Conservation (phyloP, 2,329 filamentous ascomycete species). For the Sordariomycetes sp. region DNA sequence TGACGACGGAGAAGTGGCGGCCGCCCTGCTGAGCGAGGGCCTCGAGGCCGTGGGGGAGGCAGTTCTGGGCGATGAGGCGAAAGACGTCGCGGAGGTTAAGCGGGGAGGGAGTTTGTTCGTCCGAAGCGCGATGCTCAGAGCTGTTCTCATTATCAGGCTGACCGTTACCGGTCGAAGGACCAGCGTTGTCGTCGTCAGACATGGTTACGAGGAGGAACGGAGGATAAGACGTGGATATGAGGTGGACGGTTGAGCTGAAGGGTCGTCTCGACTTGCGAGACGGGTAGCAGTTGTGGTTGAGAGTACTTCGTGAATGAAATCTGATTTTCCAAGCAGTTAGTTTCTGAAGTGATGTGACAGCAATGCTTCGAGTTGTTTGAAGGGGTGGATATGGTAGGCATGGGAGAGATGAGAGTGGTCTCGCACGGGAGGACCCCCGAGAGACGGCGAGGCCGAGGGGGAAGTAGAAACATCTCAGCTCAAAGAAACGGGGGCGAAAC, state of each 20-base stretch:
- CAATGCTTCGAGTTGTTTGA: background rate
- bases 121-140: background rate
- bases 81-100: background rate
- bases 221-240: no score
- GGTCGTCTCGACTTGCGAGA: no score
- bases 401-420: no score
- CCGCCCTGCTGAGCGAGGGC: background rate
- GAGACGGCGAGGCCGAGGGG: no score
- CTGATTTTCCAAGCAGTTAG: background rate
- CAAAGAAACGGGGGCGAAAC: no score
- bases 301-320: background rate
- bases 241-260: no score
- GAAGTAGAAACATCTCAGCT: no score
- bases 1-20: constrained; percentile 36
- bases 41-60: background rate
- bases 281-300: no score
- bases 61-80: background rate
- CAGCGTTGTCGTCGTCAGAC: background rate
- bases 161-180: background rate
- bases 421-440: no score
- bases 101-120: background rate
- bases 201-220: background rate
- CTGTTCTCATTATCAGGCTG: background rate
- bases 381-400: no score
- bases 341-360: background rate